Conservation (phyloP, 2,329 filamentous ascomycete species). For the Rutstroemia sp. region DNA sequence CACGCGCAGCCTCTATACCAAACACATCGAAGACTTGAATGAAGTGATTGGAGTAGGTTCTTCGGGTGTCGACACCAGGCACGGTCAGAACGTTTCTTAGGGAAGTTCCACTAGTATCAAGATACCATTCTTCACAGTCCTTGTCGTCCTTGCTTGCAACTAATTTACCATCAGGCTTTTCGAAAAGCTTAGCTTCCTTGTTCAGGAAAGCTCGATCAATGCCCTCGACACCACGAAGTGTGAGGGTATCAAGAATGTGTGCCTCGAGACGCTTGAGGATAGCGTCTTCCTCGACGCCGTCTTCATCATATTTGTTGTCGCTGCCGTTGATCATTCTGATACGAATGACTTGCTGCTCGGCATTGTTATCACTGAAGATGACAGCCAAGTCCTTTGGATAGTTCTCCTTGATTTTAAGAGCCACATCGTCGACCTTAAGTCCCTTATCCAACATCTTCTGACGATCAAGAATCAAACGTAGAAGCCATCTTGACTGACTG, state of each 20-base stretch:
- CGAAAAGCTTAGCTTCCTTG: slow-evolving; percentile 63
- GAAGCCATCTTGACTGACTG: slow-evolving; percentile 86
- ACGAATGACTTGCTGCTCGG: slow-evolving; percentile 89
- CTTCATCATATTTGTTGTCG: slow-evolving; percentile 67
- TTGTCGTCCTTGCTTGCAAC: slow-evolving; percentile 66
- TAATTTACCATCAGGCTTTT: slow-evolving; percentile 63
- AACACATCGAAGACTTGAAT: slow-evolving; percentile 92
- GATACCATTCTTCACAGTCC: slow-evolving; percentile 83
- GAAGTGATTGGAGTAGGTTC: slow-evolving; percentile 92
- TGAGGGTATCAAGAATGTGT: slow-evolving; percentile 85
- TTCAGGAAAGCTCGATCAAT: slow-evolving; percentile 92
- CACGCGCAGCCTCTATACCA: slow-evolving; percentile 89
- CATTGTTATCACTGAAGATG: slow-evolving; percentile 97
- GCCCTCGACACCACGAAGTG: slow-evolving; percentile 81
- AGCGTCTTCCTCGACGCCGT: slow-evolving; percentile 75
- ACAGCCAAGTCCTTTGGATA: slow-evolving; percentile 81
- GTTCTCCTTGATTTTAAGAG: slow-evolving; percentile 78
- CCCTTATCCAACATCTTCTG: slow-evolving; percentile 94
- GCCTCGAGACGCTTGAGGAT: slow-evolving; percentile 89
- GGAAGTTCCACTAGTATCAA: slow-evolving; percentile 89
- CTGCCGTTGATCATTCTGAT: slow-evolving; percentile 69
- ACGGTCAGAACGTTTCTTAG: slow-evolving; percentile 78
- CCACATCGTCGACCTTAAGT: slow-evolving; percentile 85
- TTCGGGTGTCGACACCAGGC: slow-evolving; percentile 76
- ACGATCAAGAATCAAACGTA: slow-evolving; percentile 87